phyloP scores from a whole-genome alignment of 2,329 filamentous ascomycete species.

The Colletotrichum sp. region DNA sequence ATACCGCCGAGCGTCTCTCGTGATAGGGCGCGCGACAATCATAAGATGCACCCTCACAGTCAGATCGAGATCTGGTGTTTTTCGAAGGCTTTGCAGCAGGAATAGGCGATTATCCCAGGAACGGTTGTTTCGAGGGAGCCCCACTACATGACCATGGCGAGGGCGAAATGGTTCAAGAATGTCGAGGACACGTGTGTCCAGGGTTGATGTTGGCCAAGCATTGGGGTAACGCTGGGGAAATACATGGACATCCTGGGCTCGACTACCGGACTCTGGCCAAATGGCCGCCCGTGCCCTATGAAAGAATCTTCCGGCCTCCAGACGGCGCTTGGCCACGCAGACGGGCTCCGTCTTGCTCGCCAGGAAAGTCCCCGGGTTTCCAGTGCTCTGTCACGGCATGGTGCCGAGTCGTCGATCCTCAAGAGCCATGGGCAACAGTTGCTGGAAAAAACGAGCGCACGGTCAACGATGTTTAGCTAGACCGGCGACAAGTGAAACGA shows the following conservation, averaged over 20 bases:
- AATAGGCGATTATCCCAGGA: not conserved
- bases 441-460: not conserved
- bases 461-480: not conserved
- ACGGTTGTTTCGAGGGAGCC: not conserved
- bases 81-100: not conserved
- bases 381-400: not conserved
- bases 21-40: slow-evolving; percentile 3
- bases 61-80: slow-evolving; percentile 4
- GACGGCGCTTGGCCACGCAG: not conserved
- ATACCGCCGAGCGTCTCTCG: not conserved
- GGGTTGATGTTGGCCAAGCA: not conserved
- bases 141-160: not conserved
- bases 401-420: not conserved
- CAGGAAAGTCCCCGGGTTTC: slow-evolving; percentile 3
- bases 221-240: not conserved
- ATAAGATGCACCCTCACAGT: not conserved
- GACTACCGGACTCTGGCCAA: not conserved
- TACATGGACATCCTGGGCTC: not conserved
- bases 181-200: not conserved
- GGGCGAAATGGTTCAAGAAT: not conserved
- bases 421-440: slow-evolving; percentile 13
- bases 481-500: slow-evolving; percentile 7
- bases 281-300: not conserved
- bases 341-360: not conserved
- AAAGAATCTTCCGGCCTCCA: not conserved